Evolutionary conservation across 495 filamentous ascomycete species (phyloP), one percentile per base, ranked within the genome.

Genomic region (Lepraria neglecta): DNA sequence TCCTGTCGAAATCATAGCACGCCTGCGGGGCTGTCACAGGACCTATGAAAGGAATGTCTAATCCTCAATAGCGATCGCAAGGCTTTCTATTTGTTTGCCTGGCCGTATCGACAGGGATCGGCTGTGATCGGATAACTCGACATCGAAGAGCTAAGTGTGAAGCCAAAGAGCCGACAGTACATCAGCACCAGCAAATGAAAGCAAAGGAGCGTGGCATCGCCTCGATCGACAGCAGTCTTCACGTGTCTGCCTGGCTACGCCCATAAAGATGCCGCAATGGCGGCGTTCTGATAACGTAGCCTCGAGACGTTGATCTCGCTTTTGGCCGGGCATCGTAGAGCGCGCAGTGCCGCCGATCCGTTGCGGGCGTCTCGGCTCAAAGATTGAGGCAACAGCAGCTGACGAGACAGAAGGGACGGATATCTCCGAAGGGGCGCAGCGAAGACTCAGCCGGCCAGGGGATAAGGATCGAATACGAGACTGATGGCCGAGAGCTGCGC

Each of bases 301-400:
- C 33, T 55, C 38, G n/a, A 55, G 33, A 55, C 33, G 33, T 3
- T 55, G 9, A 55, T 55, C 33, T 55, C n/a, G n/a, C 52, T 55
- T 55, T 55, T 55, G 4, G 33, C 33, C 38, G 33, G 33, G 33
- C 1, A 55, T 55, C 33, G 52, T 5, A 40, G 33, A 55, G 33
- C 2, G 3, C 38, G 1, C 9, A 1, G 38, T 42, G 3, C 38
- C 15, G 38, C 9, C 38, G 15, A 24, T 24, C 24, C 2, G 2
- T 1, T 24, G 2, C 1, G 2, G 24, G 2, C 1, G 24, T 24
- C 24, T 24, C 24, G 2, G 24, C 24, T 24, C 1, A 2, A 24
- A 24, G 24, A 24, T 24, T 24, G 1, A 24, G 24, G 24, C 2
- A 24, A 24, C 2, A 15, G 38, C 3, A 42, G 38, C 38, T 42